Evolutionary conservation across 2,329 filamentous ascomycete genomes (phyloP).

Genomic region (Cladophialophora psammophila): DNA sequence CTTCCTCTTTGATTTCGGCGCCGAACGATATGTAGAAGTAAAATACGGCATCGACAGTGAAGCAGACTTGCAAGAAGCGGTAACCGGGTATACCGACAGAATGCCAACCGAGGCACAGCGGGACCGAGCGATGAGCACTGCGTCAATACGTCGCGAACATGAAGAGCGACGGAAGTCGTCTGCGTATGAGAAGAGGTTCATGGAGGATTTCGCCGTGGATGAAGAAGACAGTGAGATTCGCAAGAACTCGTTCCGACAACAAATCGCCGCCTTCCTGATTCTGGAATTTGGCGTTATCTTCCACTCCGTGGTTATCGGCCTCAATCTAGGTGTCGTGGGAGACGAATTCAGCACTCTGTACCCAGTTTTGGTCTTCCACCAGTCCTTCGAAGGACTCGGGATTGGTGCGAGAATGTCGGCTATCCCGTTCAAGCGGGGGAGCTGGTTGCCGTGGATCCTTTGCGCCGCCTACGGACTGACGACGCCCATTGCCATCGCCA

Average conservation of each 20-base stretch:
- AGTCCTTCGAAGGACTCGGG: constrained; percentile 69
- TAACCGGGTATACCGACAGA: constrained; percentile 30
- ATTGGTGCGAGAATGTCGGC: constrained; percentile 67
- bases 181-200: constrained; percentile 25
- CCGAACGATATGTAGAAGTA: constrained; percentile 59
- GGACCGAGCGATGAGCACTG: constrained; percentile 10
- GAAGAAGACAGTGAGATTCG: constrained; percentile 38
- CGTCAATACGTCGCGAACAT: constrained; percentile 22
- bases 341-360: constrained; percentile 66
- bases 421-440: constrained; percentile 58
- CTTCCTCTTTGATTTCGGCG: constrained; percentile 60
- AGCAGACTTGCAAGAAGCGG: constrained; percentile 37
- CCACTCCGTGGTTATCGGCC: constrained; percentile 69
- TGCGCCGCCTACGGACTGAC: constrained; percentile 60
- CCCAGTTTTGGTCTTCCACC: constrained; percentile 68
- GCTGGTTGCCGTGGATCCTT: constrained; percentile 59
- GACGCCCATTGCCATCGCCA: constrained; percentile 60
- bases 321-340: constrained; percentile 67
- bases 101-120: constrained; percentile 6
- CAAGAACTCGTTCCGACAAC: constrained; percentile 49
- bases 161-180: constrained; percentile 18
- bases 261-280: constrained; percentile 53
- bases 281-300: constrained; percentile 70
- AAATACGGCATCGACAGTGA: constrained; percentile 52
- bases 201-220: constrained; percentile 19